Base-by-base conservation (phyloP, 805 yeast genomes). In the Ogataea methylovora region DNA sequence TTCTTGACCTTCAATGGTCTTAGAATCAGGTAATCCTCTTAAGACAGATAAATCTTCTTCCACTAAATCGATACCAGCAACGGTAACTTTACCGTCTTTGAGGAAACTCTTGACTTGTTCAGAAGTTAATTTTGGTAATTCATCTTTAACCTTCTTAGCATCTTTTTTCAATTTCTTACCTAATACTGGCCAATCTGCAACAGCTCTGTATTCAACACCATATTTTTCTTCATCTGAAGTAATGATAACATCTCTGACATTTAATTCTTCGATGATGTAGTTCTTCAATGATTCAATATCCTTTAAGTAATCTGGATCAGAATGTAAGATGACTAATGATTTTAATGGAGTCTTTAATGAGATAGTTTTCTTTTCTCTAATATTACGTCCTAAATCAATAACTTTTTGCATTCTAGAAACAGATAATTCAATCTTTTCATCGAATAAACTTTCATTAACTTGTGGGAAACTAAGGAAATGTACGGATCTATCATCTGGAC, bases 161-260 rank as follows among this genome's bases (percentile, higher is more conserved):
- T 88, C 97, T 57, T 80, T 79, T 77, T 87, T 90, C 62, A 92
- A 75, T 65, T 92, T 92, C 73, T 90, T 92, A 66, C 99, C 99
- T 48, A 92, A 73, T 15, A 87, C 85, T 38, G 97, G 95, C 98
- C 99, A 92, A 67, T 92, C 99, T 32, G 98, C 98, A 60, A 84
- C 94, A 28, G 90, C 97, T 44, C 73, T 76, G 69, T 88, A 90
- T 57, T 81, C 84, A 41, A 92, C 97, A 51, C 88, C 92, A 56
- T 88, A 90, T 54, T 81, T 79, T 48, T 71, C 79, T 67, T 92
- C 99, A 55, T 92, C 96, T 17, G 84, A 71, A 15, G 97, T 87
- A 50, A 92, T 80, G 49, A 85, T 67, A 35, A 92, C 58, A 48
- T 84, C 92, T 61, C 95, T 83, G 40, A 92, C 83, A 55, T 92